These are phyloP conservation scores for Penicillium sp. DNA, from an alignment of 2,329 filamentous ascomycete species.

Conservation along the genomic window DNA sequence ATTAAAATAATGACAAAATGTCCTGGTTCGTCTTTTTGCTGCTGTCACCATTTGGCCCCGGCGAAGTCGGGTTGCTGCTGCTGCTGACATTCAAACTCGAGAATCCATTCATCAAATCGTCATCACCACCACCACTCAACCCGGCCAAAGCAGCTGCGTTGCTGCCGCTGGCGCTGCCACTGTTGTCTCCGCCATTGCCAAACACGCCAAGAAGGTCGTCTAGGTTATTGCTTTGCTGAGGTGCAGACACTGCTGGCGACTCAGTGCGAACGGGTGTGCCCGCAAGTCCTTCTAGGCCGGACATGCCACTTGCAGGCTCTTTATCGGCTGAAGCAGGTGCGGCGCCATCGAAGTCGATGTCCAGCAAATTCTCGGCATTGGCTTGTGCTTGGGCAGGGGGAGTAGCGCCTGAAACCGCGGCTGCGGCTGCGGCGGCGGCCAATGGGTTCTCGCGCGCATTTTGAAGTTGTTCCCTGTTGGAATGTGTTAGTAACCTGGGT, in stretches of 20 bases:
- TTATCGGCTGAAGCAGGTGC: conserved; percentile 82
- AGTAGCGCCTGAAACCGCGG: conserved; percentile 56
- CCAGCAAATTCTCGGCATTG: conserved; percentile 91
- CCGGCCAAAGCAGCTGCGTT: conserved; percentile 25
- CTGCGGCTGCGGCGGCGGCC: conserved; percentile 72
- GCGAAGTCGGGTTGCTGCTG: conserved; percentile 21
- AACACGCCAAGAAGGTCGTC: conserved; percentile 77
- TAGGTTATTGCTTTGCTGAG: conserved; percentile 57
- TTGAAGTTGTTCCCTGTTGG: conserved; percentile 71
- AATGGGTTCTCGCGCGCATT: conserved; percentile 92
- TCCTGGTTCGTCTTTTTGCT: conserved; percentile 54
- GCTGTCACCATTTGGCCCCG: conserved; percentile 18
- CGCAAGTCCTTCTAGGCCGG: conserved; percentile 56
- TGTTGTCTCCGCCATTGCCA: conserved; percentile 45
- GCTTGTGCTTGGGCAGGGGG: conserved; percentile 54
- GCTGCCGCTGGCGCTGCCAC: conserved; percentile 17
- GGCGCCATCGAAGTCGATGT: conserved; percentile 93
- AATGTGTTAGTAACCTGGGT: conserved; percentile 1
- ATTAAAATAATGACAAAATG: conserved; percentile 18
- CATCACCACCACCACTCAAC: conserved; percentile 29
- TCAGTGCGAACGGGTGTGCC: conserved; percentile 52
- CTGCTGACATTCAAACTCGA: conserved; percentile 66
- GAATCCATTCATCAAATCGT: conserved; percentile 76
- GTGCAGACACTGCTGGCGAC: conserved; percentile 32
- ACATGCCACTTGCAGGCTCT: conserved; percentile 59